phyloP scores from a whole-genome alignment of 768 basidiomycete genomes.

The Serpula lacrymans region DNA sequence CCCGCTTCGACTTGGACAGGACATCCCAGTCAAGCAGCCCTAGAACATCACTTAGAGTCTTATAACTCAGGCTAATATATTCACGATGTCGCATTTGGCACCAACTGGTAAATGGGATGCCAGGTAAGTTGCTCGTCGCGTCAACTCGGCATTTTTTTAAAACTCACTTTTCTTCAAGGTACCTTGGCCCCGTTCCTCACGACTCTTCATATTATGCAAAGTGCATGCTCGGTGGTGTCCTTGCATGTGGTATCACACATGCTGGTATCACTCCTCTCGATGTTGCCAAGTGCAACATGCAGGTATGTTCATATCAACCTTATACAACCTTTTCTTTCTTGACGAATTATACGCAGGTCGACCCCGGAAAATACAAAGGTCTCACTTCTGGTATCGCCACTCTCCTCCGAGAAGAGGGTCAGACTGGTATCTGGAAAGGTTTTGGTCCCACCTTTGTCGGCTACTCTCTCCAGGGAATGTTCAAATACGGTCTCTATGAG shows the following conservation, averaged over 20 bases:
- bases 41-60: conserved; percentile 27
- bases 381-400: conserved; percentile 57
- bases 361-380: conserved; percentile 72
- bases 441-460: conserved; percentile 91
- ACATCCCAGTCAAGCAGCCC: conserved; percentile 25
- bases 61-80: conserved; percentile 27
- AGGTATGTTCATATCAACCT: conserved; percentile 42
- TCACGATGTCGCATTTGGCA: conserved; percentile 47
- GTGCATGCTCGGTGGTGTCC: conserved; percentile 82
- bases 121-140: conserved; percentile 40
- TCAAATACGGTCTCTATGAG: conserved; percentile 99
- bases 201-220: conserved; percentile 76
- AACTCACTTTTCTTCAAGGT: conserved; percentile 35
- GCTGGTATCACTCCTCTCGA: conserved; percentile 85
- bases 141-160: conserved; percentile 1
- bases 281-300: conserved; percentile 91
- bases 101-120: conserved; percentile 70
- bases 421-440: conserved; percentile 90
- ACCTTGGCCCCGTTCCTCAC: conserved; percentile 71
- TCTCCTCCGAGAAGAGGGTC: conserved; percentile 77
- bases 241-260: conserved; percentile 88
- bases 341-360: conserved; percentile 68
- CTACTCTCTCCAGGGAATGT: conserved; percentile 94
- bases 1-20: conserved; percentile 27
- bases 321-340: neutral